phyloP scores from a whole-genome alignment of 2,329 filamentous ascomycete genomes.

The Colletotrichum echinochloae region DNA sequence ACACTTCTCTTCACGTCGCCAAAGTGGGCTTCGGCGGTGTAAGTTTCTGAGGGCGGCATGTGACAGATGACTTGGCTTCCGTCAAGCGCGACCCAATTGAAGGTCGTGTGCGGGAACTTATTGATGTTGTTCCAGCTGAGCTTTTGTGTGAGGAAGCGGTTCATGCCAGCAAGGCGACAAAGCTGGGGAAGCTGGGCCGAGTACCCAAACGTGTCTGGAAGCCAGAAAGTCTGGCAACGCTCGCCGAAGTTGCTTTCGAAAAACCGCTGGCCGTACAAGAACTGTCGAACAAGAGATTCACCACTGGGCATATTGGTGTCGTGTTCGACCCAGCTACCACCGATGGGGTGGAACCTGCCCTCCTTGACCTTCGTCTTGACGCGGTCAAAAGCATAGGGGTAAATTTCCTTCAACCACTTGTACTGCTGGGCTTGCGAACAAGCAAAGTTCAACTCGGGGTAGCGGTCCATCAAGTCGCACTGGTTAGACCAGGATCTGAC shows the following conservation, averaged over 20 bases:
- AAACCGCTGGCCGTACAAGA: constrained; percentile 94
- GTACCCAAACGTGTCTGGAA: constrained; percentile 98
- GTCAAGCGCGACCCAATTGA: constrained; percentile 97
- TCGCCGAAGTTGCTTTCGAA: constrained; percentile 94
- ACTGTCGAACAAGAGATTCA: constrained; percentile 93
- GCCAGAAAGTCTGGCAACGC: constrained; percentile 92
- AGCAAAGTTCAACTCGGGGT: constrained; percentile 92
- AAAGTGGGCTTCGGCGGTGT: constrained; percentile 94
- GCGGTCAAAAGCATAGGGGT: constrained; percentile 88
- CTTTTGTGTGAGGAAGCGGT: constrained; percentile 96
- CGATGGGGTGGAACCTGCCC: constrained; percentile 93
- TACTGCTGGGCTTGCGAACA: constrained; percentile 97
- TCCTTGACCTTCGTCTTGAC: constrained; percentile 93
- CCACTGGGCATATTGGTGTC: constrained; percentile 98
- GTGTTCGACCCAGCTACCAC: constrained; percentile 98
- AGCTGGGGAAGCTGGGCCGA: constrained; percentile 94
- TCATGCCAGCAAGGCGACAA: constrained; percentile 95
- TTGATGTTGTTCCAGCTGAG: constrained; percentile 99
- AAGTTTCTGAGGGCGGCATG: constrained; percentile 96
- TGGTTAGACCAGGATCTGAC: constrained; percentile 97
- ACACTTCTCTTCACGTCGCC: constrained; percentile 93
- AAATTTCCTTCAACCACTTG: constrained; percentile 94
- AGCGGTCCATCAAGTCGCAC: constrained; percentile 93
- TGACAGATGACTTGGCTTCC: constrained; percentile 97
- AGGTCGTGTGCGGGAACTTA: constrained; percentile 97